Percentiles rank a stretch among this genome's conserved stretches.
Evolutionary conservation across 2,329 filamentous ascomycete genomes (phyloP).

Genomic region (Calonectria hongkongensis): DNA sequence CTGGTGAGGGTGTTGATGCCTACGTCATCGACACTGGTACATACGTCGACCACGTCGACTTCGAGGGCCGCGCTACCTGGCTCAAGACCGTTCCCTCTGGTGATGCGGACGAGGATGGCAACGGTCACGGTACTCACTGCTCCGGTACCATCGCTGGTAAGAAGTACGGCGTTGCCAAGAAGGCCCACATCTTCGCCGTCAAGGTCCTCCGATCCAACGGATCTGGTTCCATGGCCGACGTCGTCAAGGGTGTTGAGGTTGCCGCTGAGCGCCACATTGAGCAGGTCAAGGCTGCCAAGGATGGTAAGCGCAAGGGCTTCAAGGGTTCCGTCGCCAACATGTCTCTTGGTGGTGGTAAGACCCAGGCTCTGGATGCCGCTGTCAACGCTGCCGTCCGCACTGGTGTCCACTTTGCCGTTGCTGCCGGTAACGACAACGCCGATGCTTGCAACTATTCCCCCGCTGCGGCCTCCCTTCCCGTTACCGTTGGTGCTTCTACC

Average conservation of each 20-base stretch:
- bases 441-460: slow-evolving; percentile 99
- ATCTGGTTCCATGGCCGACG: slow-evolving; percentile 98
- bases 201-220: slow-evolving; percentile 99
- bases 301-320: slow-evolving; percentile 94
- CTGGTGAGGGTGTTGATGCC: slow-evolving; percentile 97
- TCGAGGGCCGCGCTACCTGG: slow-evolving; percentile 96
- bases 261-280: slow-evolving; percentile 87
- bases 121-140: slow-evolving; percentile 99
- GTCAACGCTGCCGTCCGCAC: slow-evolving; percentile 95
- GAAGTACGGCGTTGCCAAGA: slow-evolving; percentile 99
- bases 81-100: slow-evolving; percentile 94
- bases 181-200: slow-evolving; percentile 96
- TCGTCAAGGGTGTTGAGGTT: slow-evolving; percentile 98
- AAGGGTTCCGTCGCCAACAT: slow-evolving; percentile 99
- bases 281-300: slow-evolving; percentile 86
- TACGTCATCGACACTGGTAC: slow-evolving; percentile 99
- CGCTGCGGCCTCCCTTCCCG: slow-evolving; percentile 90
- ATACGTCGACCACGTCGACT: slow-evolving; percentile 95
- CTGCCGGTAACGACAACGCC: slow-evolving; percentile 98
- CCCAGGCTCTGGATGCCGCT: slow-evolving; percentile 89
- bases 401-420: slow-evolving; percentile 97
- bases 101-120: slow-evolving; percentile 93
- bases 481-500: slow-evolving; percentile 97
- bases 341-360: slow-evolving; percentile 99
- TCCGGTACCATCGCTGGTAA: slow-evolving; percentile 97